A percentile compares a stretch with the other conserved stretches of the same genome.
phyloP scores from a whole-genome alignment of 352 stramenopile genomes.

The Pythium phragmiticola region DNA sequence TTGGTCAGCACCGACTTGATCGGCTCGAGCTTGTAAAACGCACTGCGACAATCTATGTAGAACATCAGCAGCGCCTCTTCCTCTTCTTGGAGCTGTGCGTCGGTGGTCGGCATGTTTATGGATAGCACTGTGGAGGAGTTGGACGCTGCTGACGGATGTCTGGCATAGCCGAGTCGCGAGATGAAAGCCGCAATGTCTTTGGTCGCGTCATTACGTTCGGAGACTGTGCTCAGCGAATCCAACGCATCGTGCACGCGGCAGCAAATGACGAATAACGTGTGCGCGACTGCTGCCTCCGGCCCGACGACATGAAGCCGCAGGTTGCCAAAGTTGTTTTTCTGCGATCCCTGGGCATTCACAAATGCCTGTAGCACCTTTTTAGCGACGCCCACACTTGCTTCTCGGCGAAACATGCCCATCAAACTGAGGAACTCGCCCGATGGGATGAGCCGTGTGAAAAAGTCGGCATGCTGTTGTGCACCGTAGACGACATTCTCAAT shows the following conservation, averaged over 20 bases:
- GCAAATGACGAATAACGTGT: constrained; percentile 86
- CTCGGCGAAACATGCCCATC: constrained; percentile 85
- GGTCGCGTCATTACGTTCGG: constrained; percentile 55
- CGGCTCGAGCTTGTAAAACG: constrained; percentile 86
- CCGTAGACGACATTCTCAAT: constrained; percentile 81
- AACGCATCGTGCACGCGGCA: constrained; percentile 83
- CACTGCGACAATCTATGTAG: constrained; percentile 84
- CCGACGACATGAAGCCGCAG: constrained; percentile 68
- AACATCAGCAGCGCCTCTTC: constrained; percentile 83
- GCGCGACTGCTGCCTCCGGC: constrained; percentile 71
- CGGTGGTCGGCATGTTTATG: constrained; percentile 6
- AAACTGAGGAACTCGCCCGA: constrained; percentile 74
- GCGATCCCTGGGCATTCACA: constrained; percentile 32
- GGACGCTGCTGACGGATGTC: constrained; percentile 4
- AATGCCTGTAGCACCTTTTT: constrained; percentile 85
- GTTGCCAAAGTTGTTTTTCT: constrained; percentile 26
- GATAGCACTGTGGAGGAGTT: background rate
- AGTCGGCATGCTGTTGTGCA: constrained; percentile 61
- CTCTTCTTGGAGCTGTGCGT: constrained; percentile 46
- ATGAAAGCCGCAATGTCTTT: constrained; percentile 85
- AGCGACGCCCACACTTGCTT: constrained; percentile 75
- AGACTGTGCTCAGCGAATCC: constrained; percentile 66
- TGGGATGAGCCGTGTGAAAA: constrained; percentile 76
- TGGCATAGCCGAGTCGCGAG: constrained; percentile 44
- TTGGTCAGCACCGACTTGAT: constrained; percentile 64